Percentiles rank a stretch among this genome's conserved stretches.
phyloP scores from a whole-genome alignment of 257 asterid species.

The Solanum sejunctum region DNA sequence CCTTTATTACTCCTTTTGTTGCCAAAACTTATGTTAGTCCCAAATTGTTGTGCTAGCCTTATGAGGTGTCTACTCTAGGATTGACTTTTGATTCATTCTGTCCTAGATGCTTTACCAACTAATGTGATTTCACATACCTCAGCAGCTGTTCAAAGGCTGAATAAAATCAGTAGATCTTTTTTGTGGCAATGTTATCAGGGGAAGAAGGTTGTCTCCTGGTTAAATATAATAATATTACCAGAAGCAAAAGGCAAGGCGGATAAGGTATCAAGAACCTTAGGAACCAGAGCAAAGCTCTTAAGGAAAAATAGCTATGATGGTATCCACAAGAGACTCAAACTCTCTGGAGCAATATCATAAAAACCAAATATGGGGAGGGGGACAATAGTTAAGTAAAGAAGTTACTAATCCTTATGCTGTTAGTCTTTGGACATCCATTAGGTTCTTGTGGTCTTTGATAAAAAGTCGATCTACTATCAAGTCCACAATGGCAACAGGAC shows the following conservation, averaged over 20 bases:
- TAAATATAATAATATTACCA: neutral
- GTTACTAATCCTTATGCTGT: neutral
- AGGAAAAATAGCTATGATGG: no score
- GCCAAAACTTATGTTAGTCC: no score
- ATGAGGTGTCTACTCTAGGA: no score
- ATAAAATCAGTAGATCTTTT: neutral
- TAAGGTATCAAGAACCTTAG: no score
- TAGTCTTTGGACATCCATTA: neutral
- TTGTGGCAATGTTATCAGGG: neutral
- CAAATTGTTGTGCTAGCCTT: no score
- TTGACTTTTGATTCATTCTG: neutral
- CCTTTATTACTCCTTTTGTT: no score
- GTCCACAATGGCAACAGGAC: neutral
- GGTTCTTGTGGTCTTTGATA: neutral
- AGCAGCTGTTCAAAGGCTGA: neutral
- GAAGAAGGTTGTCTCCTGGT: neutral
- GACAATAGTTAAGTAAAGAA: neutral
- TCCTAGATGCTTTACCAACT: neutral
- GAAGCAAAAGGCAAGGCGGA: neutral
- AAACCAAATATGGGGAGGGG: neutral
- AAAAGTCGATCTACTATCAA: neutral
- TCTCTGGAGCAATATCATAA: neutral
- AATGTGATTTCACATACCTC: neutral
- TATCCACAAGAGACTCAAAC: no score
- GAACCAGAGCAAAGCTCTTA: no score